Base-by-base conservation (phyloP, 768 basidiomycete genomes). In the Mycena alexandri region DNA sequence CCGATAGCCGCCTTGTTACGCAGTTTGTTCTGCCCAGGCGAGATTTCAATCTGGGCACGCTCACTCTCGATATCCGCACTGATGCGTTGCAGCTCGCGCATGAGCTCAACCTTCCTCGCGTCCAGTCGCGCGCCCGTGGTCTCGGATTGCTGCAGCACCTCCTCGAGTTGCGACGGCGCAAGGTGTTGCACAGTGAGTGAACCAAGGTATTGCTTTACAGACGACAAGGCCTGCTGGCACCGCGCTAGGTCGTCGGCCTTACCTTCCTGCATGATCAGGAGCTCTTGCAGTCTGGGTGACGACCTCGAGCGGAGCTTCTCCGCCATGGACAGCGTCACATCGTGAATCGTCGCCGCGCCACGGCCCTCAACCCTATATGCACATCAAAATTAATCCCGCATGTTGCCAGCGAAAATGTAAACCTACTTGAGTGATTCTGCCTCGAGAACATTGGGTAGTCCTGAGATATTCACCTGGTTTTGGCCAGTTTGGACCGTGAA, bases 261-360 rank as follows among this genome's bases (percentile, higher is more conserved):
- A n/a, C 63, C 71, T 9, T 76, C 74, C 53, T 77, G 73, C 42
- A 75, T 76, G 1, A 55, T 22, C 22, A 71, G n/a, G 1, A 84
- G 76, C 1, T 53, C 75, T 3, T 65, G 41, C 12, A 82, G 73
- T 5, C 61, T 67, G 0, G 76, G 70, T 0, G 81, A 81, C 1
- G 78, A 73, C 6, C 63, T 74, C 1, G 61, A 34, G 3, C 53
- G 34, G 43, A 41, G 56, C 29, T 53, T 43, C 4, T 50, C 41
- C 24, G 71, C 71, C 8, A 46, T 17, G 6, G 73, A 52, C 5
- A 83, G 65, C 13, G 79, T 78, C 0, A 85, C 83, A 63, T 85
- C 84, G 53, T 85, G 83, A 38, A 86, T 85, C 0, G 81, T 84
- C 2, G 82, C 84, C 53, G 75, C 69, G 19, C 84, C 82, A n/a